Conservation (phyloP, 2,329 filamentous ascomycete species). For the Zymoseptoria brevis region DNA sequence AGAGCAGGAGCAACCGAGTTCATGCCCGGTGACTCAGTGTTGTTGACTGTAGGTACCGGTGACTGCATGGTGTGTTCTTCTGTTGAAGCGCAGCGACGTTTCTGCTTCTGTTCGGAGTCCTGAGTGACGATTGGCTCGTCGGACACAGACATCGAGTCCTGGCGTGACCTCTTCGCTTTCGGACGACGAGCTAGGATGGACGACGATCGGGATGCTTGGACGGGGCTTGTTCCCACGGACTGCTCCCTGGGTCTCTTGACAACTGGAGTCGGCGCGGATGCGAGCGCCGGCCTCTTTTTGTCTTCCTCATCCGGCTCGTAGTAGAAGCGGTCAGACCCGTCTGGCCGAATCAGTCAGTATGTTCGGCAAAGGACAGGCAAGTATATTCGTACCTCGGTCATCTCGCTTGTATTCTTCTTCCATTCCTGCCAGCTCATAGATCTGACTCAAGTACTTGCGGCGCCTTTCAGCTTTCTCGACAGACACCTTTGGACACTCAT, state of each 20-base stretch:
- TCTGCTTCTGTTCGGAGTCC: background rate
- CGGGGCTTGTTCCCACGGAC: constrained; percentile 5
- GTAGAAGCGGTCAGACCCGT: constrained; percentile 8
- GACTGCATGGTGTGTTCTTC: background rate
- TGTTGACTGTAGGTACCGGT: background rate
- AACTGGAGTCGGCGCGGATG: background rate
- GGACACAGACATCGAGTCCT: constrained; percentile 3
- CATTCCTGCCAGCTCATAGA: constrained; percentile 15
- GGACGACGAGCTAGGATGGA: constrained; percentile 7
- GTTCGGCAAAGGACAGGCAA: background rate
- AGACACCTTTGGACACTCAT: constrained; percentile 19
- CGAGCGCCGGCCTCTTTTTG: background rate
- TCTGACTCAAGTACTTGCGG: constrained; percentile 11
- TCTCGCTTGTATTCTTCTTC: constrained; percentile 11
- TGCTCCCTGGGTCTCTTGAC: constrained; percentile 7
- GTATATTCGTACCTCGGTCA: constrained; percentile 10
- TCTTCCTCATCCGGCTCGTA: constrained; percentile 14
- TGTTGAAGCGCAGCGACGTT: background rate
- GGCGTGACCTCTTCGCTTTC: constrained; percentile 7
- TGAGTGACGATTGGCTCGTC: background rate
- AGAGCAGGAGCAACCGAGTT: background rate
- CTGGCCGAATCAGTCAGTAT: constrained; percentile 9
- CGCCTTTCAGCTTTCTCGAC: constrained; percentile 9
- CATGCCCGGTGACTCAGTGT: background rate
- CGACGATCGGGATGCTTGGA: constrained; percentile 7